Conservation (phyloP, 192 early-diverging fungal genomes). For the Entrophospora sp. region DNA sequence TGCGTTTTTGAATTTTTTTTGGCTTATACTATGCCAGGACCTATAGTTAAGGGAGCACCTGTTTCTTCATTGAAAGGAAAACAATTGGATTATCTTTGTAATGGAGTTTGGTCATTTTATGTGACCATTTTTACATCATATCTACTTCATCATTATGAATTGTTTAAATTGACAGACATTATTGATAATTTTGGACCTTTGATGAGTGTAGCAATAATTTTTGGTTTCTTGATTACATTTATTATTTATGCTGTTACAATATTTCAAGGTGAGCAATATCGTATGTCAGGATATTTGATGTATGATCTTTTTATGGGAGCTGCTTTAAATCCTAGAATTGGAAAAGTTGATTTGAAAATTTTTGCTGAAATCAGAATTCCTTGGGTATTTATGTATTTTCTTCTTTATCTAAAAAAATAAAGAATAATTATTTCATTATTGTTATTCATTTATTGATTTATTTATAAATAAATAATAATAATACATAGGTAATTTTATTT, state of each 20-base stretch:
- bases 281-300: constrained; percentile 46
- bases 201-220: constrained; percentile 44
- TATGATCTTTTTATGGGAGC: constrained; percentile 45
- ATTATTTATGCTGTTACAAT: constrained; percentile 25
- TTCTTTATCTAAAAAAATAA: too few relatives aligned
- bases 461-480: too few relatives aligned
- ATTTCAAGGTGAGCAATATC: constrained; percentile 31
- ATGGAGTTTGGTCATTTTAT: constrained; percentile 44
- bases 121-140: constrained; percentile 34
- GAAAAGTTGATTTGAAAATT: constrained; percentile 39
- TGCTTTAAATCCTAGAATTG: constrained; percentile 36
- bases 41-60: constrained; percentile 55
- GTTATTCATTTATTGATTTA: not conserved
- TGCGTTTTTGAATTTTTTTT: constrained; percentile 47
- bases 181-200: constrained; percentile 51
- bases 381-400: constrained; percentile 30
- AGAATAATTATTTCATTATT: not conserved
- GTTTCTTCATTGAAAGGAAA: constrained; percentile 51
- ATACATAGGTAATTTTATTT: constrained; percentile 27
- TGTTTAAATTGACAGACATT: constrained; percentile 39
- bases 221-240: constrained; percentile 37
- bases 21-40: constrained; percentile 59
- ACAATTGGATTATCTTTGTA: constrained; percentile 46
- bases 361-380: constrained; percentile 42
- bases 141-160: constrained; percentile 33